Evolutionary conservation across 305 asterid species (phyloP), one percentile per base, ranked within the genome.

Genomic region (Fraxinus sp.): DNA sequence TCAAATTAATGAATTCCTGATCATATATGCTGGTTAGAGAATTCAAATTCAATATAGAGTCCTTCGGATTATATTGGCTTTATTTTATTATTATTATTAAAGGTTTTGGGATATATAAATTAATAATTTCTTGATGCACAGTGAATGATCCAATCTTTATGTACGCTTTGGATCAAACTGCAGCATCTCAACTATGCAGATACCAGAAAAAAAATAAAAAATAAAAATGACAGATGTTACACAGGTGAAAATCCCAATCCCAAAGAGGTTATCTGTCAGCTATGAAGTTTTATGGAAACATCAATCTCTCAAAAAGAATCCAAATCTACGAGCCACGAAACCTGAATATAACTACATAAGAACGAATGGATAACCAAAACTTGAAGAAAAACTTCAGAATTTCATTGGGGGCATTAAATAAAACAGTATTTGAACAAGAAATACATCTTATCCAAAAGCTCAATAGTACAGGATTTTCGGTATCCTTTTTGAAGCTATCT

Each of bases 381-480:
- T 37, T 1, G 64, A 55, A 55, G 64, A 14, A 55, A 49, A 55
- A n/a, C 24, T n/a, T 16, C 9, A 52, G 24, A 52, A 52, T 16
- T 55, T 55, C 62, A 52, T 16, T 16, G 62, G 62, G 2, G 62
- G 1, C 9, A 55, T n/a, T 55, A 55, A 5, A 55, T 16, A n/a
- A 55, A 55, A 55, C 24, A 55, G 22, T n/a, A 55, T 16, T 16
- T 1, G 9, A 1, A 55, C 64, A 3, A 55, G 24, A 55, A 5
- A 14, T 55, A 55, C 64, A 55, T n/a, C 3, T 55, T n/a, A 5
- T 55, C 64, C 24, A 26, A 7, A 7, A 55, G 35, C 71, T 90
- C 88, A 88, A 75, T 88, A 90, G 78, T 80, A 85, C 78, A 80
- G 55, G 74, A 88, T 88, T 37, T 80, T 13, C 39, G 80, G 79